Conservation (phyloP, 2,329 filamentous ascomycete species). For the Aspergillus sp. region DNA sequence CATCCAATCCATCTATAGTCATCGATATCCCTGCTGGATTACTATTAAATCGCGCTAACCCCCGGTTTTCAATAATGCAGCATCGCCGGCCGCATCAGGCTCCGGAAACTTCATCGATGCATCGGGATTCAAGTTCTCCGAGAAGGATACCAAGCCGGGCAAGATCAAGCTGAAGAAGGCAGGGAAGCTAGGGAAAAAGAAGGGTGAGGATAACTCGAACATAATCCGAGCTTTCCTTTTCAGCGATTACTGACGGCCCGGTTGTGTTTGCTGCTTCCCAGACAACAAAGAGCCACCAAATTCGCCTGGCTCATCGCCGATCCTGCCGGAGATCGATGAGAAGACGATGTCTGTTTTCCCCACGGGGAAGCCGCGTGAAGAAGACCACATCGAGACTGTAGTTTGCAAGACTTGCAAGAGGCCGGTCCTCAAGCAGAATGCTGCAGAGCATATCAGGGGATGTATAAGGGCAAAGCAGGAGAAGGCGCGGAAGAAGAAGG, state of each 20-base stretch:
- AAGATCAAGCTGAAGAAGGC: conserved; percentile 48
- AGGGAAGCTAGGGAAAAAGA: conserved; percentile 28
- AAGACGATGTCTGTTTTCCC: conserved; percentile 75
- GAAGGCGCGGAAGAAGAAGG: conserved; percentile 75
- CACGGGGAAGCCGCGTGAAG: conserved; percentile 77
- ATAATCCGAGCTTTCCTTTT: neutral
- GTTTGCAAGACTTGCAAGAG: conserved; percentile 96
- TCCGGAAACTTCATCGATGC: conserved; percentile 44
- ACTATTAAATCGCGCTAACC: neutral
- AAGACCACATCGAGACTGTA: conserved; percentile 75
- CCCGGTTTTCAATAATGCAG: conserved; percentile 11
- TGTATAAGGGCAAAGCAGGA: conserved; percentile 84
- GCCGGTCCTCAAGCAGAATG: conserved; percentile 72
- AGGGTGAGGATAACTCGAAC: conserved; percentile 29
- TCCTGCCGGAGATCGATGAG: conserved; percentile 66
- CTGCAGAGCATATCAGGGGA: conserved; percentile 75
- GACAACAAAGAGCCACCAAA: conserved; percentile 21
- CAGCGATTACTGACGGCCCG: neutral
- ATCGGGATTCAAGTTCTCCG: conserved; percentile 47
- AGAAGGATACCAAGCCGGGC: conserved; percentile 44
- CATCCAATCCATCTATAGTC: neutral
- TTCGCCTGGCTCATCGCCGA: conserved; percentile 41
- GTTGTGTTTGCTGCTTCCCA: neutral
- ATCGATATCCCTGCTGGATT: neutral
- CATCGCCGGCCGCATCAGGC: conserved; percentile 26